These are phyloP conservation scores for Cicer arietinum DNA, from an alignment of 306 rosid species.

Conservation along the genomic window DNA sequence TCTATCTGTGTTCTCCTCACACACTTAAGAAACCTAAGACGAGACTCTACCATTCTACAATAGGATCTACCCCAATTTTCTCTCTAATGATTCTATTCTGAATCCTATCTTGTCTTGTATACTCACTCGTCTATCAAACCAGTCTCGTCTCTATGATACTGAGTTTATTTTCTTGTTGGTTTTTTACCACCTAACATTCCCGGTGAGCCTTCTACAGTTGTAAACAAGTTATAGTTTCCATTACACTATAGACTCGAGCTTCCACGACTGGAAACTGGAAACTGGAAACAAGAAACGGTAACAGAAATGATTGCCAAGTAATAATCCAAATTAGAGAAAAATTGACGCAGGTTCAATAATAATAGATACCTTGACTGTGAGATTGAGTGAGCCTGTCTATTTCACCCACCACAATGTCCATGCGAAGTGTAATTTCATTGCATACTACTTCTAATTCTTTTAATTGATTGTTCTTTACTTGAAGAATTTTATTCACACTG, in stretches of 20 bases:
- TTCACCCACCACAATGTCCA: slow-evolving; percentile 57
- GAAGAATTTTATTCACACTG: slow-evolving; percentile 67
- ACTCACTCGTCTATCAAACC: not conserved
- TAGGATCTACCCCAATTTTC: not conserved
- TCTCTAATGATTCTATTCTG: not conserved
- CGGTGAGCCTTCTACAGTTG: not conserved
- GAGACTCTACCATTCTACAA: not conserved
- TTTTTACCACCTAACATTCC: not conserved
- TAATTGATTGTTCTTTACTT: slow-evolving; percentile 64
- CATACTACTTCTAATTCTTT: slow-evolving; percentile 72
- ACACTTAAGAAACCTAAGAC: not conserved
- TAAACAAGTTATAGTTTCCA: slow-evolving; percentile 11
- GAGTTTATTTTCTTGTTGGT: not conserved
- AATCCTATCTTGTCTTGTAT: not conserved
- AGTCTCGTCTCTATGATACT: not conserved
- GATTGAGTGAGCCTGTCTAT: slow-evolving; percentile 68
- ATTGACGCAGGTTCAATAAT: slow-evolving; percentile 2
- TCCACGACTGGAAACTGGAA: slow-evolving; percentile 32
- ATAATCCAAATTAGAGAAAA: slow-evolving; percentile 22
- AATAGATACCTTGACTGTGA: slow-evolving; percentile 70
- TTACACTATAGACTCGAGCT: slow-evolving; percentile 8
- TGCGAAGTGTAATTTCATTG: slow-evolving; percentile 59
- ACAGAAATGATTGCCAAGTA: slow-evolving; percentile 5
- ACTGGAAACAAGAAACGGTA: slow-evolving; percentile 32
- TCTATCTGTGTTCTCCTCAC: not conserved